These are phyloP conservation scores for Aspergillus sp. DNA, from an alignment of 2,329 filamentous ascomycete genomes.

Conservation along the genomic window DNA sequence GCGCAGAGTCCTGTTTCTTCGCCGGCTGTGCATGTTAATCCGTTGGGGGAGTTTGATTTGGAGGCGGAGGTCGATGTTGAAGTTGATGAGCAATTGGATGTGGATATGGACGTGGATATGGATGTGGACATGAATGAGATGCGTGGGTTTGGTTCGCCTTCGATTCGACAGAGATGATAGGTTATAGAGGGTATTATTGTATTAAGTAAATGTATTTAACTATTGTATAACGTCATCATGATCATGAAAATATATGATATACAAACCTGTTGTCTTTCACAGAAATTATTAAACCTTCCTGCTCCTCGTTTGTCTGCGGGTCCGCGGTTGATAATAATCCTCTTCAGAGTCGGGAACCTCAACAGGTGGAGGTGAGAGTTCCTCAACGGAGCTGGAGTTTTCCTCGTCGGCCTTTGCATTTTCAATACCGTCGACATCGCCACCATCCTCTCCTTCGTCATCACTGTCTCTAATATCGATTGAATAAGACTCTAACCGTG, in stretches of 20 bases:
- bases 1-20: slow-evolving; percentile 61
- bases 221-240: not conserved
- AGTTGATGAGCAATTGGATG: not conserved
- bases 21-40: slow-evolving; percentile 31
- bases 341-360: slow-evolving; percentile 1
- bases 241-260: not conserved
- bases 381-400: slow-evolving; percentile 4
- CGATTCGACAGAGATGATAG: not conserved
- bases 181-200: not conserved
- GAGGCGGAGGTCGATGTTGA: slow-evolving; percentile 4
- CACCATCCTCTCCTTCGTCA: slow-evolving; percentile 1
- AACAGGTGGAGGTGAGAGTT: slow-evolving; percentile 10
- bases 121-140: not conserved
- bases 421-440: slow-evolving; percentile 4
- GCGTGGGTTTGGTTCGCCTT: not conserved
- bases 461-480: slow-evolving; percentile 3
- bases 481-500: not conserved
- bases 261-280: not conserved
- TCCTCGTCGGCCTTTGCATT: not conserved
- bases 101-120: not conserved
- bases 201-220: not conserved
- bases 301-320: slow-evolving; percentile 16
- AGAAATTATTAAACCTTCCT: not conserved
- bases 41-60: slow-evolving; percentile 18
- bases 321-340: slow-evolving; percentile 17